Percentiles rank a stretch among this genome's conserved stretches.
phyloP scores from a whole-genome alignment of 768 basidiomycete genomes.

The Phylloporus sp. region DNA sequence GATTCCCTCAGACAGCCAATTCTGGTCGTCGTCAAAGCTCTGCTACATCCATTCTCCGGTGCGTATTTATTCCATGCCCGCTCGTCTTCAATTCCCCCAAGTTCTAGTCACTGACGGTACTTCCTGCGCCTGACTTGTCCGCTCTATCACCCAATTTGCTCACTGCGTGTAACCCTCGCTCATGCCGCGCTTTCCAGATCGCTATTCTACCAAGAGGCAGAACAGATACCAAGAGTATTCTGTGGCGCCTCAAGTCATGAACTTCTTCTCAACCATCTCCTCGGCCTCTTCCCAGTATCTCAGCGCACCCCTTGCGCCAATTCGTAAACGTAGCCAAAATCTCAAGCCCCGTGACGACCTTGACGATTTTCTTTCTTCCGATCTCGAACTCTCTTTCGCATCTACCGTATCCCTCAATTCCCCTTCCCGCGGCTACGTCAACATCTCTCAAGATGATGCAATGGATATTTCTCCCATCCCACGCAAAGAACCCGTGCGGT shows the following conservation, averaged over 20 bases:
- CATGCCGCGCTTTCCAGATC: slow-evolving; percentile 41
- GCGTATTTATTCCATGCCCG: slow-evolving; percentile 27
- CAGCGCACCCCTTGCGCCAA: slow-evolving; percentile 36
- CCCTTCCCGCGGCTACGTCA: slow-evolving; percentile 48
- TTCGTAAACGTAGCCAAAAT: slow-evolving; percentile 48
- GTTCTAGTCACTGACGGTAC: slow-evolving; percentile 13
- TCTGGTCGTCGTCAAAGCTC: slow-evolving; percentile 24
- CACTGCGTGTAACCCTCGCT: slow-evolving; percentile 17
- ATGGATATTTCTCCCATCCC: slow-evolving; percentile 81
- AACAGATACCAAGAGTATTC: slow-evolving; percentile 35
- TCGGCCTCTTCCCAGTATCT: slow-evolving; percentile 44
- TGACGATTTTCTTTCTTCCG: slow-evolving; percentile 69
- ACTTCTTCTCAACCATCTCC: slow-evolving; percentile 45
- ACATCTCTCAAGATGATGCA: slow-evolving; percentile 51
- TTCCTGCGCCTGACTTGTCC: neutral
- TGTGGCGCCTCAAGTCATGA: slow-evolving; percentile 43
- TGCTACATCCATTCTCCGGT: too few species aligned
- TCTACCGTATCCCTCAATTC: slow-evolving; percentile 80
- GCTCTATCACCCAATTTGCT: slow-evolving; percentile 18
- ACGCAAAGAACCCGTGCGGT: slow-evolving; percentile 29
- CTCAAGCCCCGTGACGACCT: slow-evolving; percentile 46
- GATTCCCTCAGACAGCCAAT: slow-evolving; percentile 22
- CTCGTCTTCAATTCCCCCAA: slow-evolving; percentile 12
- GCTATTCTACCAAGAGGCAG: slow-evolving; percentile 43
- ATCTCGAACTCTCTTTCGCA: slow-evolving; percentile 78